Percentiles rank a stretch among this genome's conserved stretches.
These are phyloP conservation scores for Xylaria acuta DNA, from an alignment of 495 filamentous ascomycete species.

Conservation along the genomic window DNA sequence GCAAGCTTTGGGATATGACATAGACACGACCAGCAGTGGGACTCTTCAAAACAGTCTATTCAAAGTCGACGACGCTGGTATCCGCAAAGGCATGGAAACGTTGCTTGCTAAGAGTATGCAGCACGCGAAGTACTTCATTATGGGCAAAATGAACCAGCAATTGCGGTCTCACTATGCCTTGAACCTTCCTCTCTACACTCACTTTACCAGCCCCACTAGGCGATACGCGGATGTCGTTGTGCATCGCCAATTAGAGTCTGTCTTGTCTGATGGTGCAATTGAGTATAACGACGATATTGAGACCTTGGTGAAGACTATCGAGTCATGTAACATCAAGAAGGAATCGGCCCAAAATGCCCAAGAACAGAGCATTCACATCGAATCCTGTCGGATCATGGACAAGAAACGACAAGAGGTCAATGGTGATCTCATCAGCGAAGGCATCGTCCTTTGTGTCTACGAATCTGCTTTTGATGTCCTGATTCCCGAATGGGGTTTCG, in stretches of 20 bases:
- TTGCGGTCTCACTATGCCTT: slow-evolving; percentile 86
- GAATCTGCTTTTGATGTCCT: slow-evolving; percentile 98
- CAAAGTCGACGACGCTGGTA: slow-evolving; percentile 81
- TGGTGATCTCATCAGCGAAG: slow-evolving; percentile 94
- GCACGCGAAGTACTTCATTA: slow-evolving; percentile 91
- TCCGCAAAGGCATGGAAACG: slow-evolving; percentile 98
- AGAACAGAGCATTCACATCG: slow-evolving; percentile 98
- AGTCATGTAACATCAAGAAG: slow-evolving; percentile 98
- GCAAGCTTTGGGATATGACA: slow-evolving; percentile 84
- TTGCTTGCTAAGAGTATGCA: slow-evolving; percentile 92
- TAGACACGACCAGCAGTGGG: slow-evolving; percentile 89
- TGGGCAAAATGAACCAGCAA: slow-evolving; percentile 73
- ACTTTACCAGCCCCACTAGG: slow-evolving; percentile 94
- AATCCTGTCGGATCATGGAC: slow-evolving; percentile 94
- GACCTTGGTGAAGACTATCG: slow-evolving; percentile 86
- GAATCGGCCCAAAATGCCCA: slow-evolving; percentile 97
- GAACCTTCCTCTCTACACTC: slow-evolving; percentile 93
- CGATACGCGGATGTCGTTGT: slow-evolving; percentile 95
- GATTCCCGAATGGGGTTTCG: slow-evolving; percentile 97
- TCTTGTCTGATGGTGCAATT: slow-evolving; percentile 79
- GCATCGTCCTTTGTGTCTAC: slow-evolving; percentile 96
- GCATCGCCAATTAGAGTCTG: slow-evolving; percentile 90
- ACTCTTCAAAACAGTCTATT: slow-evolving; percentile 92
- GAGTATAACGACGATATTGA: slow-evolving; percentile 93
- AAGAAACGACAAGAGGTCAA: slow-evolving; percentile 81